Evolutionary conservation across 2,329 filamentous ascomycete species (phyloP).

Genomic region (Sporothrix luriei): DNA sequence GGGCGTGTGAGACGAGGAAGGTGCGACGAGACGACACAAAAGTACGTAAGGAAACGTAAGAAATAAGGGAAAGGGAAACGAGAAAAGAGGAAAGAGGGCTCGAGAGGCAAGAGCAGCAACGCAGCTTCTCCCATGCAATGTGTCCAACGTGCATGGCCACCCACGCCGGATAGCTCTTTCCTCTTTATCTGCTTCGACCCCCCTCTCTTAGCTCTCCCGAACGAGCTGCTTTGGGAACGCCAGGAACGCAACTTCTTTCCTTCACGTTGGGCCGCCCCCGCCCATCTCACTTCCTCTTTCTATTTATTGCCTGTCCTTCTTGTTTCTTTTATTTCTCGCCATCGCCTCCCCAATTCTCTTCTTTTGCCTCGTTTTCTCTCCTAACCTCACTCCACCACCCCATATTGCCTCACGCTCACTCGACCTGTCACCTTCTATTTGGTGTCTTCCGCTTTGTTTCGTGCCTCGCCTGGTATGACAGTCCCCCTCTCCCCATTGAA

Average conservation of each 20-base stretch:
- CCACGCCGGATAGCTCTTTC: constrained; percentile 19
- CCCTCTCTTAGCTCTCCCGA: not conserved
- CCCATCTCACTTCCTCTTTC: not conserved
- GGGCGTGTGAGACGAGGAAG: constrained; percentile 16
- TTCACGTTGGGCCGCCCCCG: constrained; percentile 30
- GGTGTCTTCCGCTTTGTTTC: not conserved
- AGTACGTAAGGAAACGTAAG: too few relatives aligned
- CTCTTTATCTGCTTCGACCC: constrained; percentile 1
- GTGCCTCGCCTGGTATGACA: constrained; percentile 8
- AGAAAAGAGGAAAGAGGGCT: not conserved
- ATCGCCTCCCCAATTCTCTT: not conserved
- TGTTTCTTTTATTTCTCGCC: not conserved
- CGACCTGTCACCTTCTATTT: not conserved
- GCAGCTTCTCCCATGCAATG: constrained; percentile 15
- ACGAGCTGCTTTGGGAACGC: not conserved
- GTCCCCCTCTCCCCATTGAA: not conserved
- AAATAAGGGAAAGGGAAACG: not conserved
- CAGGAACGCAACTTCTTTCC: constrained; percentile 17
- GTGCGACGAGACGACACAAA: not conserved
- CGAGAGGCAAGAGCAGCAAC: not conserved
- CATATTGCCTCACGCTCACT: constrained; percentile 17
- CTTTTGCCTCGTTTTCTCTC: not conserved
- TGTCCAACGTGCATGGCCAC: constrained; percentile 2
- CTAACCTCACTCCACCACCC: not conserved
- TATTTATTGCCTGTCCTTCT: not conserved